phyloP scores from a whole-genome alignment of 179 eudicot species.

The Amaranthus tricolor region DNA sequence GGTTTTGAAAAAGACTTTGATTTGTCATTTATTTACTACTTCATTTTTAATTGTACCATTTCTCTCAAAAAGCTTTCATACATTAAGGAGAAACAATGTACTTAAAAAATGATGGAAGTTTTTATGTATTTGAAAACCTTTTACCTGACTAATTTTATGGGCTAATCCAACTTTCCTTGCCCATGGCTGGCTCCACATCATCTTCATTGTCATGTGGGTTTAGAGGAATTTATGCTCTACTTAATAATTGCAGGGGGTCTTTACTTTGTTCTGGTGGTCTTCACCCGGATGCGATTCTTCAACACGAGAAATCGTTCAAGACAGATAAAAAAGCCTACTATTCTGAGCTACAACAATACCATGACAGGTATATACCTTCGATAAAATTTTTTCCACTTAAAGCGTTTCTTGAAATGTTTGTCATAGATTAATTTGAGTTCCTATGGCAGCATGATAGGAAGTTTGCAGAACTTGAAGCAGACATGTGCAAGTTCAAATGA shows the following conservation, averaged over 20 bases:
- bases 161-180: background rate
- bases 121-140: background rate
- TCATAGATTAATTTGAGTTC: conserved; percentile 16
- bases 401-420: background rate
- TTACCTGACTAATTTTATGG: background rate
- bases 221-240: conserved; percentile 10
- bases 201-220: background rate
- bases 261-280: conserved; percentile 66
- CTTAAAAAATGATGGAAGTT: no score
- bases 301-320: conserved; percentile 50
- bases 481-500: conserved; percentile 63
- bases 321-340: conserved; percentile 66
- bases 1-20: background rate
- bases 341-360: conserved; percentile 64
- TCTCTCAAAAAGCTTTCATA: no score
- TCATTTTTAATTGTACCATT: no score
- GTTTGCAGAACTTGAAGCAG: conserved; percentile 66
- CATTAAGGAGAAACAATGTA: no score
- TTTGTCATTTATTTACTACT: background rate
- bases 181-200: background rate
- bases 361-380: conserved; percentile 49
- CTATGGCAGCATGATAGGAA: conserved; percentile 71
- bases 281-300: conserved; percentile 75
- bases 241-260: conserved; percentile 55
- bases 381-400: background rate